Evolutionary conservation across 371 early-diverging fungal species (phyloP), one percentile per base, ranked within the genome.

Genomic region (Mortierella sp.): DNA sequence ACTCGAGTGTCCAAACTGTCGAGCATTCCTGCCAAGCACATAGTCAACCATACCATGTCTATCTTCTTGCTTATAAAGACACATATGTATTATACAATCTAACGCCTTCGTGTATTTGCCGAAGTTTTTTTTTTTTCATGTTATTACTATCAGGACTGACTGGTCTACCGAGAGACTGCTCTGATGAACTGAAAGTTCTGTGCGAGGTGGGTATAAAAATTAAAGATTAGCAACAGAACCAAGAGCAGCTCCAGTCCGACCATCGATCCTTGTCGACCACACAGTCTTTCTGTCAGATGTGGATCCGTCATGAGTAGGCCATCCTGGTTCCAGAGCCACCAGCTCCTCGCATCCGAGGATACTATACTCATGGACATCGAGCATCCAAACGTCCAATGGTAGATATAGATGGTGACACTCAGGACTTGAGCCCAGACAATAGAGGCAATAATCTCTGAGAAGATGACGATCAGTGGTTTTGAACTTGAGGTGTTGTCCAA

Each of bases 1-100:
- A 72, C 81, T 93, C 19, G 93, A 93, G 66, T 91, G 93, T 61
- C 92, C 92, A 17, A 85, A 90, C 12, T 90, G 93, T 60, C 78
- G 92, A 50, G 79, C 88, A 0, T 84, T 84, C 61, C 82, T 90
- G 53, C 92, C 91, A 43, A 64, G 64, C 32, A 64, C 57, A 34
- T 64, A 64, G 50, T 37, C n/a, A 0, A 8, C 9, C 19, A 6
- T 6, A 19, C n/a, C 41, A 7, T 39, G 27, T 24, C 11, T 28
- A n/a, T 62, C 24, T 63, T n/a, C n/a, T n/a, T n/a, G n/a, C n/a
- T n/a, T n/a, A n/a, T n/a, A n/a, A n/a, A n/a, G n/a, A n/a, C n/a
- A n/a, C n/a, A n/a, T n/a, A n/a, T n/a, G n/a, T n/a, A n/a, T n/a
- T n/a, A n/a, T n/a, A n/a, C n/a, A n/a, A n/a, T n/a, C n/a, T n/a